Base-by-base conservation (phyloP, 306 rosid species). In the Vigna mungo region DNA sequence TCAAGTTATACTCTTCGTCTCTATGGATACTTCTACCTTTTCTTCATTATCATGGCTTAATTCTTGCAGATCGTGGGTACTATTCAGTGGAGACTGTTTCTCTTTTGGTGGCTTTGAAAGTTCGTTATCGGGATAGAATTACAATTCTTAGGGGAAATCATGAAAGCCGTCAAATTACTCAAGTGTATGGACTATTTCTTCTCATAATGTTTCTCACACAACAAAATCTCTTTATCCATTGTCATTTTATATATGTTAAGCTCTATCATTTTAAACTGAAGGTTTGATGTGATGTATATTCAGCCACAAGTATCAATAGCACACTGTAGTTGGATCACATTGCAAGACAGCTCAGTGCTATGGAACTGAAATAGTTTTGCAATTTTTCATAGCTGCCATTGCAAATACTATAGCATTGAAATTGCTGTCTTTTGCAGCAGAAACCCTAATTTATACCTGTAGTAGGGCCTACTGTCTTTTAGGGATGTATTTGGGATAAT, bases 11-110 rank as follows among this genome's bases (percentile, higher is more conserved):
- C 37, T 60, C 52, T 30, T 59, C 25, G 17, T 2, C 17, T 78
- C 53, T 53, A 23, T 51, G 53, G 49, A 80, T 36, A 44, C 65
- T 70, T 39, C 32, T 74, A 54, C 43, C 25, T 68, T 80, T 72
- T 82, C 20, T 62, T 81, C 75, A 85, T 41, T 39, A 47, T 80
- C 20, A 34, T 89, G 74, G 82, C 61, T 58, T 58, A 69, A 44
- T 78, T 55, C 72, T 41, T 79, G 88, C 88, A 89, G 93, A 91
- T 81, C 87, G 88, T 59, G 85, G 84, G 17, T 87, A 85, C 85
- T 82, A 95, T 79, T 95, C 98, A 1, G 98, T 95, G 85, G 98
- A 95, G 92, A 95, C 97, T 72, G 97, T 95, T 82, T 68, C 98
- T 2, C 98, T 95, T 79, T 86, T 95, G 67, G 97, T 95, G 83